These are phyloP conservation scores for Daldinia concentrica DNA, from an alignment of 495 filamentous ascomycete genomes.

Conservation along the genomic window DNA sequence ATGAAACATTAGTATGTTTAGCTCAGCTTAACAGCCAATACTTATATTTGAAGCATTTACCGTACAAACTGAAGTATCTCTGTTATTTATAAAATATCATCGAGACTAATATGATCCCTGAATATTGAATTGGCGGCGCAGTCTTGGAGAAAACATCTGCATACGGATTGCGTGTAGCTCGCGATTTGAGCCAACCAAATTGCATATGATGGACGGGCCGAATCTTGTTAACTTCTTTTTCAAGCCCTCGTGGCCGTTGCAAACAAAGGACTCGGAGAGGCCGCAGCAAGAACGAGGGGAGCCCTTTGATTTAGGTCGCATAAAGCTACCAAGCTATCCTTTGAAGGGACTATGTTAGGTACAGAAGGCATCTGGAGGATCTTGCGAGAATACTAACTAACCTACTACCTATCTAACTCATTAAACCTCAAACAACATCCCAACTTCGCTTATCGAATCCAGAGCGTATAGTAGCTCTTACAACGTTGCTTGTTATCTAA, in stretches of 20 bases:
- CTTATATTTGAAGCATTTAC: not conserved
- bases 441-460: constrained; percentile 1
- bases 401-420: too few relatives aligned
- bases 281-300: not conserved
- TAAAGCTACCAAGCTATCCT: not conserved
- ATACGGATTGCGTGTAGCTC: not conserved
- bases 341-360: not conserved
- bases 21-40: constrained; percentile 11
- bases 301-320: not conserved
- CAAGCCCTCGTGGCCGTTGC: not conserved
- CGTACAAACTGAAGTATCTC: constrained; percentile 2
- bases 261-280: not conserved
- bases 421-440: constrained; percentile 5
- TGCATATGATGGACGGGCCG: constrained; percentile 21
- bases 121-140: constrained; percentile 2
- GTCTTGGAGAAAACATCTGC: not conserved
- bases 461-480: constrained; percentile 21
- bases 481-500: constrained; percentile 21
- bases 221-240: constrained; percentile 10
- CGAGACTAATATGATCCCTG: constrained; percentile 9
- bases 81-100: constrained; percentile 4
- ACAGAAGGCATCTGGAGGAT: constrained; percentile 3
- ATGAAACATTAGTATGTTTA: constrained; percentile 12
- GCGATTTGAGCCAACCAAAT: not conserved
- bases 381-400: not conserved